Evolutionary conservation across 2,329 filamentous ascomycete species (phyloP).

Genomic region (Neopestalotiopsis clavispora): DNA sequence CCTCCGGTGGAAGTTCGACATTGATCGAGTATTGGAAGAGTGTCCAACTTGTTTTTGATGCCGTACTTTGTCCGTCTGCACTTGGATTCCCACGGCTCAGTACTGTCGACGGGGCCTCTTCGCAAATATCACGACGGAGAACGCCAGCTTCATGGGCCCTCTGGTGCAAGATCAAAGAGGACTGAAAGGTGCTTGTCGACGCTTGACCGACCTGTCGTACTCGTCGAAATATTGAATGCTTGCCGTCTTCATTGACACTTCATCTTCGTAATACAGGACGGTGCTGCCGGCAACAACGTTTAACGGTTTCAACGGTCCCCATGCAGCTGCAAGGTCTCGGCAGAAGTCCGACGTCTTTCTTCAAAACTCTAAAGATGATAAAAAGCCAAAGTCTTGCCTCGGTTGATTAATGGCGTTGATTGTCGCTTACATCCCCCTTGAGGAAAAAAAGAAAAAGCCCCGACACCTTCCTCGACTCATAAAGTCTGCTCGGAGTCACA

Average conservation of each 20-base stretch:
- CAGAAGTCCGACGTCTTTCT: not conserved
- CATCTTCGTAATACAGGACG: not conserved
- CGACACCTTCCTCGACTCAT: not conserved
- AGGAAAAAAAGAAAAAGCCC: not conserved
- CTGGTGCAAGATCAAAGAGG: too few species aligned
- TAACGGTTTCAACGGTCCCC: not conserved
- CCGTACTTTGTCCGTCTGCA: too few species aligned
- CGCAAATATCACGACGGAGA: too few species aligned
- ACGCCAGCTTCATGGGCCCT: too few species aligned
- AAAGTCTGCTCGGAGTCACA: not conserved
- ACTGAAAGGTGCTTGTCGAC: too few species aligned
- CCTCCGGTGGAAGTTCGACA: too few species aligned
- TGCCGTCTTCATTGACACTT: not conserved
- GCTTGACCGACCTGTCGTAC: not conserved
- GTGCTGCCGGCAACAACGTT: not conserved
- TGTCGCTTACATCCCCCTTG: too few species aligned
- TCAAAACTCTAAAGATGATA: not conserved
- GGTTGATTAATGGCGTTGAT: not conserved
- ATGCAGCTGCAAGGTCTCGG: not conserved
- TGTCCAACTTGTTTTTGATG: too few species aligned
- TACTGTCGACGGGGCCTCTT: too few species aligned
- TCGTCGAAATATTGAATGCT: not conserved
- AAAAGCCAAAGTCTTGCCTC: not conserved
- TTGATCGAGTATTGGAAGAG: too few species aligned
- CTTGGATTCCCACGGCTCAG: too few species aligned